Base-by-base conservation (phyloP, 192 early-diverging fungal species). In the Chytriomyces sp. region DNA sequence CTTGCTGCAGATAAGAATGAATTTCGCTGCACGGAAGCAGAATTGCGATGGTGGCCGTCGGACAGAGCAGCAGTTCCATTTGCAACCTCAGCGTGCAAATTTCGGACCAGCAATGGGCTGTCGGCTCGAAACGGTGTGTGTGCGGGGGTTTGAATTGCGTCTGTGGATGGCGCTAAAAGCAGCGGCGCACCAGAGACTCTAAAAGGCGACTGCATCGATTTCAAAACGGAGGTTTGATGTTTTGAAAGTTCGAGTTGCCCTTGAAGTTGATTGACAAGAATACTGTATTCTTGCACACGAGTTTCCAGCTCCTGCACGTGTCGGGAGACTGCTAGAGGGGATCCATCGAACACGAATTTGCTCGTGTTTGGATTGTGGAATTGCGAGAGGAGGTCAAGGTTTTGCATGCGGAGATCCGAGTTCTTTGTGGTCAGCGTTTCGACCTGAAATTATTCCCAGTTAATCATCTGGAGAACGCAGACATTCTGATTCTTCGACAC, bases 181-280 rank as follows among this genome's bases (percentile, higher is more conserved):
- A 23, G 57, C 23, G 57, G 57, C 57, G 35, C 35, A 35, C 35
- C 35, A 35, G 35, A 35, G 35, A 35, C 35, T 35, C 35, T 35
- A 35, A 35, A 35, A 35, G 35, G 35, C 35, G 35, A 35, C 35
- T 35, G 35, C 35, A 35, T 35, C 35, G 35, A 35, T 35, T 35
- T 35, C 35, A 35, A 35, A 35, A 35, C 35, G 35, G 35, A 35
- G 35, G 2, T 57, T 57, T 57, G 53, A n/a, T 57, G 53, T 20
- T 57, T 57, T 46, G 50, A 69, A 11, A 50, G 8, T 23, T 20
- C 10, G 8, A 69, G 50, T 28, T 69, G 68, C 26, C 26, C n/a
- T 50, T 69, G 49, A 18, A 69, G 68, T 28, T 69, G 68, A 43
- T 49, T 43, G 11, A 69, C 68, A 16, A 69, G 68, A 7, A 50